Percentiles rank a stretch among this genome's conserved stretches.
phyloP scores from a whole-genome alignment of 108 stramenopile genomes.

The Nitzschia sp. region DNA sequence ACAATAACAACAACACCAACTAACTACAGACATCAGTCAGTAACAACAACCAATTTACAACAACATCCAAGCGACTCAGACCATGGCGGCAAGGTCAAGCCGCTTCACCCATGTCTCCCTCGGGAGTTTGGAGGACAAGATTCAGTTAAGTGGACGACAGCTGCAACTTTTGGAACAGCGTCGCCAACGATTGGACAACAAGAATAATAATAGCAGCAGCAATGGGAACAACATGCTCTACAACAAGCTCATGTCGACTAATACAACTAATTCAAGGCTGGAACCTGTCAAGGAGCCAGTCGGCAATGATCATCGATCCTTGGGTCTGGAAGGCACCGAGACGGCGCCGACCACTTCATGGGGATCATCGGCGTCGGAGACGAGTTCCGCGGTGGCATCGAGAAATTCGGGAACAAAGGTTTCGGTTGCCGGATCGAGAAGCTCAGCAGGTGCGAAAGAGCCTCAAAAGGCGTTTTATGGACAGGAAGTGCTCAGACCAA shows the following conservation, averaged over 20 bases:
- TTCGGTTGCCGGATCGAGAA: too few species aligned
- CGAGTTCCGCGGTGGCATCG: neutral
- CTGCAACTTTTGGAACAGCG: constrained; percentile 15
- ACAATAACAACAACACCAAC: neutral
- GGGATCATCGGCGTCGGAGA: constrained; percentile 19
- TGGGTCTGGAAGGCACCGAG: constrained; percentile 16
- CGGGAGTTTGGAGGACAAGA: constrained; percentile 15
- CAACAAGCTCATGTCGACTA: neutral
- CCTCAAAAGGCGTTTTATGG: constrained; percentile 27
- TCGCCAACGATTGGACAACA: neutral
- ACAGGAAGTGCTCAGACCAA: constrained; percentile 7
- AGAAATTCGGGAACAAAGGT: neutral
- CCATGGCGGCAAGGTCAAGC: constrained; percentile 12
- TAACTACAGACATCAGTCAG: neutral
- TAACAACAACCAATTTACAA: neutral
- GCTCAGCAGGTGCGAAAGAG: neutral
- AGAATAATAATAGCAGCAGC: neutral
- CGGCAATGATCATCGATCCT: neutral
- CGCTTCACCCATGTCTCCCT: constrained; percentile 18
- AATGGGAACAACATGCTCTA: neutral
- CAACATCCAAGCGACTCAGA: neutral
- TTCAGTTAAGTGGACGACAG: constrained; percentile 14
- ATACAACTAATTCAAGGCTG: neutral
- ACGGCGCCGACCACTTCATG: constrained; percentile 30
- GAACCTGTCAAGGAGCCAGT: constrained; percentile 1